Evolutionary conservation across 2,329 filamentous ascomycete genomes (phyloP).

Genomic region (Pseudocercospora cruenta): DNA sequence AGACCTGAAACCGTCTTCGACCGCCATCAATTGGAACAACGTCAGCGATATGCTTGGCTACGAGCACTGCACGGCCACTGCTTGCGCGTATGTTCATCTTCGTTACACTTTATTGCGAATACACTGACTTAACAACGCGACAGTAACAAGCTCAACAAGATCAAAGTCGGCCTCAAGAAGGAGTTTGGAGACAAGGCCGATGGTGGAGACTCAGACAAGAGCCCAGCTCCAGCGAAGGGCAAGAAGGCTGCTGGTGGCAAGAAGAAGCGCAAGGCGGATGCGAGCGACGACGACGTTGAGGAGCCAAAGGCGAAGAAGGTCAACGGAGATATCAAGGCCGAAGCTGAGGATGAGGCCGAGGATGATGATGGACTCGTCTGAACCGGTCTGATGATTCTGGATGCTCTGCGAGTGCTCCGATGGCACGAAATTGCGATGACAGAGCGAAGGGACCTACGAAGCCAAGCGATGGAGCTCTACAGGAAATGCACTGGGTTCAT

Average conservation of each 20-base stretch:
- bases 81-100: neutral
- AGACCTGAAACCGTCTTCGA: neutral
- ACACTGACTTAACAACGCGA: too few species aligned
- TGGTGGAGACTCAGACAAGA: too few species aligned
- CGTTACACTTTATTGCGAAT: too few species aligned
- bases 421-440: too few species aligned
- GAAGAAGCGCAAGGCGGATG: neutral
- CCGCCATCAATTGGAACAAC: neutral
- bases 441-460: too few species aligned
- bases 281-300: neutral
- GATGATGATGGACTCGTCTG: slow-evolving; percentile 1
- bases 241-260: neutral
- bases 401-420: too few species aligned
- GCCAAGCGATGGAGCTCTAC: too few species aligned
- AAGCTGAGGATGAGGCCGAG: neutral
- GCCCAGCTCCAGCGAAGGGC: neutral
- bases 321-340: neutral
- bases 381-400: neutral
- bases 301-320: neutral
- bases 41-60: slow-evolving; percentile 2
- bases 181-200: neutral
- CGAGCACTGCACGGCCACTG: neutral
- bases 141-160: slow-evolving; percentile 9
- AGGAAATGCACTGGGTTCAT: too few species aligned
- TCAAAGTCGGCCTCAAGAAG: too few species aligned